These are phyloP conservation scores for Vachellia pachyceras DNA, from an alignment of 306 rosid species.

Conservation along the genomic window DNA sequence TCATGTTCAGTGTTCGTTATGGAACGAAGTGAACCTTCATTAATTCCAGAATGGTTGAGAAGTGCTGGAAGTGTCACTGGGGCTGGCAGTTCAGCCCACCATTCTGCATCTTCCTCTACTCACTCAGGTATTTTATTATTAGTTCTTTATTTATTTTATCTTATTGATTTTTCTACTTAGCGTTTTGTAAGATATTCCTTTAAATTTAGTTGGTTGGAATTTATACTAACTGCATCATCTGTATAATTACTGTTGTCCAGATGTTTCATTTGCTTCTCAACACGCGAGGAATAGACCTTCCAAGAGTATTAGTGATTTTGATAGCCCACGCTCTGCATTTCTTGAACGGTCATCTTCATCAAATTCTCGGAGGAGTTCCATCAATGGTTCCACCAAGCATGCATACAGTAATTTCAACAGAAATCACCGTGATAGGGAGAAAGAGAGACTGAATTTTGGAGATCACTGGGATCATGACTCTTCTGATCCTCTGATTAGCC, in stretches of 20 bases:
- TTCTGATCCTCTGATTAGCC: constrained; percentile 69
- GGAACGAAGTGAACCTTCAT: constrained; percentile 97
- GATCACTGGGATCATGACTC: constrained; percentile 81
- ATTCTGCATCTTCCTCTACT: constrained; percentile 67
- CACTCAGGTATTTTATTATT: constrained; percentile 59
- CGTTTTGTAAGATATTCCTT: not conserved
- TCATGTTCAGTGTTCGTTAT: constrained; percentile 87
- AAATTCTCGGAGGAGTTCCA: constrained; percentile 77
- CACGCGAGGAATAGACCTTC: constrained; percentile 66
- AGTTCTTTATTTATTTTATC: not conserved
- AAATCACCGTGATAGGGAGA: constrained; percentile 89
- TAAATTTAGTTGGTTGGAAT: not conserved
- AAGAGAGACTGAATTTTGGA: constrained; percentile 69
- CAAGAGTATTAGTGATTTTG: constrained; percentile 69
- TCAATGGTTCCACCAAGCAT: constrained; percentile 88
- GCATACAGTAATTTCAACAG: constrained; percentile 96
- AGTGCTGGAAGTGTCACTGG: constrained; percentile 83
- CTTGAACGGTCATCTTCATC: constrained; percentile 82
- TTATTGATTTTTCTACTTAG: not conserved
- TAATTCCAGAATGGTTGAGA: constrained; percentile 99
- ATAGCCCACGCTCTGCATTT: constrained; percentile 67
- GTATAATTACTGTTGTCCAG: constrained; percentile 49
- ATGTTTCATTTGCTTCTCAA: constrained; percentile 58
- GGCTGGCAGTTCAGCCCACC: constrained; percentile 89
- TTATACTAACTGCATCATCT: not conserved